Evolutionary conservation across 1,284 basidiomycete species (phyloP), one percentile per base, ranked within the genome.

Genomic region (Rhodofomes roseus): DNA sequence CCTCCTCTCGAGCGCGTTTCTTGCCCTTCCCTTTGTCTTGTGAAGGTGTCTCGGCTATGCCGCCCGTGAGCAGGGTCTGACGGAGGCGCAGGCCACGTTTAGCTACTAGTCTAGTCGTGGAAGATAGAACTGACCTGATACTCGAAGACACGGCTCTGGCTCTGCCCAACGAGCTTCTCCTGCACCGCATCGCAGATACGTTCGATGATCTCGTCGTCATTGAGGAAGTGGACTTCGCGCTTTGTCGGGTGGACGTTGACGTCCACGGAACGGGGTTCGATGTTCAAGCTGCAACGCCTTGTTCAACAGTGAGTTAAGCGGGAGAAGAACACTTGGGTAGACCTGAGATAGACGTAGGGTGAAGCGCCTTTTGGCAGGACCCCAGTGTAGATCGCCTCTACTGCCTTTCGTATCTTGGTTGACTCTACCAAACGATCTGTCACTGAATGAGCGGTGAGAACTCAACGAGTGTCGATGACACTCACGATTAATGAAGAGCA

Each of bases 241-340:
- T 99, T 99, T 1, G 97, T 99, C 0, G 97, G 97, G 72, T 98
- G 96, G 0, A 99, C 96, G 67, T 99, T 99, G 59, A 98, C 96
- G 69, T 99, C 97, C 11, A 99, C 89, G 31, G 91, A 88, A 37
- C 86, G 82, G 0, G 96, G 94, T 59, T 95, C 87, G 63, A 99
- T 89, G 36, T 88, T 79, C 39, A 99, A 75, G 63, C 93, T 94
- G 34, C 36, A 16, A 9, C 50, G 23, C 2, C 14, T 43, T 48
- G n/a, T n/a, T 40, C 18, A 54, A 25, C 37, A 31, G 9, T n/a
- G n/a, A n/a, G n/a, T n/a, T n/a, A n/a, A n/a, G n/a, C n/a, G n/a
- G n/a, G n/a, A n/a, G n/a, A n/a, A n/a, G n/a, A n/a, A n/a, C n/a
- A n/a, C 6, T 12, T 8, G 23, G 12, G 27, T 73, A 34, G 61